Conservation (phyloP, 305 asterid genomes). For the Plantago lanceolata region DNA sequence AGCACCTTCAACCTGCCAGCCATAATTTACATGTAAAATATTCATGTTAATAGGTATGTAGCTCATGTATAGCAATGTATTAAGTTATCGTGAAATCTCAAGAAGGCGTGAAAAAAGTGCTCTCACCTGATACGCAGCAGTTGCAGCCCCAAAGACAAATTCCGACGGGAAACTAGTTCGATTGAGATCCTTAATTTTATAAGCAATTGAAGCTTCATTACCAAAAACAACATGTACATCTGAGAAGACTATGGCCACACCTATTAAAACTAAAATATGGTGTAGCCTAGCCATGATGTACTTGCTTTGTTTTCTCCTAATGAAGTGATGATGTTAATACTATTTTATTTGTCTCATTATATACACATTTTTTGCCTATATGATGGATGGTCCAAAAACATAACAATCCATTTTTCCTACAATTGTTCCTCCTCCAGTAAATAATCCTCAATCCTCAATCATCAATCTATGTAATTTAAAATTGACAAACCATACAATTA, state of each 20-base stretch:
- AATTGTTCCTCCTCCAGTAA: too few species aligned
- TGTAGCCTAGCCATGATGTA: slow-evolving; percentile 12
- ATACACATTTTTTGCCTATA: not conserved
- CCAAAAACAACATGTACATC: not conserved
- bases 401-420: too few species aligned
- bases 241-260: slow-evolving; percentile 14
- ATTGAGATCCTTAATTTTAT: not conserved
- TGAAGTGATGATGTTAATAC: not conserved
- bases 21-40: not conserved
- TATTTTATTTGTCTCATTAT: not conserved
- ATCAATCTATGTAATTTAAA: too few species aligned
- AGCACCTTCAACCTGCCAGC: slow-evolving; percentile 8
- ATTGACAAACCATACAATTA: too few species aligned
- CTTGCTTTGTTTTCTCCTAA: not conserved
- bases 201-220: not conserved
- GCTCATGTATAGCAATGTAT: not conserved
- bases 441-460: too few species aligned
- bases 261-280: not conserved
- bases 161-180: slow-evolving; percentile 12
- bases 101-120: not conserved
- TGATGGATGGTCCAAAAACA: too few species aligned
- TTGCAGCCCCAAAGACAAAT: slow-evolving; percentile 10
- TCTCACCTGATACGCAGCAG: slow-evolving; percentile 10
- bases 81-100: not conserved
- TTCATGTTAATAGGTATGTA: not conserved